Evolutionary conservation across 225 moss, liverwort and hornwort genomes (phyloP), one percentile per base, ranked within the genome.

Genomic region (Takakia lepidozioides): DNA sequence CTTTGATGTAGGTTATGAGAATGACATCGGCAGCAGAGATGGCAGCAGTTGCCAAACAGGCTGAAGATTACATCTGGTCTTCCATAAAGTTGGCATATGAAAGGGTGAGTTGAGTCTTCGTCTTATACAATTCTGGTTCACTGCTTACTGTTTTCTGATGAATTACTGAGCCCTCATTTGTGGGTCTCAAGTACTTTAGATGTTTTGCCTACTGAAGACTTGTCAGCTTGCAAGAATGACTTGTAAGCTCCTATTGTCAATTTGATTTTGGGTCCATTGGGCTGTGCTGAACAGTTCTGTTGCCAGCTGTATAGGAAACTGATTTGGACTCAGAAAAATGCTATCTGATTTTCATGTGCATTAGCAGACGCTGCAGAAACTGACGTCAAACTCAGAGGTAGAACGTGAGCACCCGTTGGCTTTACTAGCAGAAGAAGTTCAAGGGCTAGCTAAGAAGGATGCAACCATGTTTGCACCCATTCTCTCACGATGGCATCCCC

Each of bases 11-110:
- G 67, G 66, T 72, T 51, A 69, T 57, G 42, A 80, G 77, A 70
- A 78, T 75, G 71, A 67, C 74, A 29, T 69, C 80, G 49, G 76
- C 84, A 52, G 76, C 86, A 41, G 93, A 90, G 55, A 95, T 86
- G 60, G 74, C 78, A 38, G 83, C 80, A 55, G 69, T 73, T 48
- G 89, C 84, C 26, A 89, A 82, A 71, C 87, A 87, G 69, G 72
- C 87, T 57, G 84, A 87, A 61, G 71, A 77, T 54, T 95, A 82
- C 46, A 83, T 95, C 15, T 48, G 63, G 39, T 84, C 89, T 37
- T 90, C 93, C 23, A 58, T 95, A 45, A 89, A 81, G 24, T 51
- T 73, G 61, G 86, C 83, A 24, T 95, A 95, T 64, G 86, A 90
- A 39, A 82, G 84, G 72, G 87, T 87, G 70, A 40, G 29, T 40